Evolutionary conservation across 805 yeast genomes (phyloP), one percentile per base, ranked within the genome.

Genomic region (Candida suzukii): DNA sequence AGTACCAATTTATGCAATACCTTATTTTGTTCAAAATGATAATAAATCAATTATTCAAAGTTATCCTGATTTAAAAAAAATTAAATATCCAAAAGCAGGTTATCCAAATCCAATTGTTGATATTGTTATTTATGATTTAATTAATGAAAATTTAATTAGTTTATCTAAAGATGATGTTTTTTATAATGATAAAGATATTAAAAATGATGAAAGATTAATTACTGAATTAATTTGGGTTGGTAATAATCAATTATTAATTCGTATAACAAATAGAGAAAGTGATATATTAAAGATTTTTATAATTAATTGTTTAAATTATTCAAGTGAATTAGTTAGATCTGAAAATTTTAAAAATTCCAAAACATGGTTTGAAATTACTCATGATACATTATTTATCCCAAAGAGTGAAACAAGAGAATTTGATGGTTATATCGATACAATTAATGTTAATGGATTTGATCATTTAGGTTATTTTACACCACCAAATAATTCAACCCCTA

Each of bases 381-480:
- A 80, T 50, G 73, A 77, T 45, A 77, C 85, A 2, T 59, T 69
- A 20, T 74, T 63, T 52, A 66, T 84, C 31, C 86, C 87, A 14
- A 69, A 69, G 37, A 70, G 77, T 40, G 54, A 53, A 1, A 68
- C 70, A 7, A 68, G 84, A 32, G 46, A 54, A 2, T 43, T 61
- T 9, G 82, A 80, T 49, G 95, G 95, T 1, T 93, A 93, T 60
- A 74, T 93, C 43, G 99, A 93, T 58, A 73, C 90, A 2, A 66
- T 82, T 16, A 79, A 78, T 5, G 66, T 76, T 21, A 69, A 76
- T 45, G 80, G 80, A 0, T 77, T 70, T 58, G 71, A 71, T 47
- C 99, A 93, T 60, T 67, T 93, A 47, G 98, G 88, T 0, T 90
- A 83, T 60, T 93, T 78, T 57, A 67, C 85, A 2, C 93, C 95